Evolutionary conservation across 2,329 filamentous ascomycete species (phyloP).

Genomic region (Hymenoscyphus repandus): DNA sequence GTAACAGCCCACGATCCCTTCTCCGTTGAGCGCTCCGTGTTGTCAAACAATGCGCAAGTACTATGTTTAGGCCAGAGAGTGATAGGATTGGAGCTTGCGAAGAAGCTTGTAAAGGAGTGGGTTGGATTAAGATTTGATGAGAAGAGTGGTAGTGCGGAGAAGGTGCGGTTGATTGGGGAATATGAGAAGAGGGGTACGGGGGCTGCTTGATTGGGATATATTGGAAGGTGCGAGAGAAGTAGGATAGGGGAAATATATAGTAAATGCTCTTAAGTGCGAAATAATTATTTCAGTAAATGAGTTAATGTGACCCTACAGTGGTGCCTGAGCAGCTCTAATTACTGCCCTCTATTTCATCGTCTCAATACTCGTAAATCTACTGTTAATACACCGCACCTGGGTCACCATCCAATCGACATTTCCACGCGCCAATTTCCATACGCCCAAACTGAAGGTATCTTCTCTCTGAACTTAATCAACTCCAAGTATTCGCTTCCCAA

Average conservation of each 20-base stretch:
- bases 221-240: neutral
- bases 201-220: neutral
- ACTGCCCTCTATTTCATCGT: no score
- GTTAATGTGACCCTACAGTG: no score
- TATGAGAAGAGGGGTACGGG: conserved; percentile 13
- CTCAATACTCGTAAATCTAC: no score
- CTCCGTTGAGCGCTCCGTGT: conserved; percentile 71
- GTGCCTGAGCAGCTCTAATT: no score
- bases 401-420: neutral
- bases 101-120: conserved; percentile 76
- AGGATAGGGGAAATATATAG: no score
- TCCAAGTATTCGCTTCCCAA: neutral
- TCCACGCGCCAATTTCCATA: neutral
- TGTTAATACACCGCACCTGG: no score
- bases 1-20: conserved; percentile 87
- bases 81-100: conserved; percentile 73
- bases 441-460: neutral
- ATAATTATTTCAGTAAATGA: no score
- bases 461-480: neutral
- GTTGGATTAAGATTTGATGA: conserved; percentile 76
- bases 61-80: conserved; percentile 83
- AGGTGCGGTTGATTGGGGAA: conserved; percentile 25
- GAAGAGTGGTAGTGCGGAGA: conserved; percentile 39
- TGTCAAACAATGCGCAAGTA: conserved; percentile 84
- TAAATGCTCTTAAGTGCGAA: no score